These are phyloP conservation scores for Effrenium voratum DNA, from an alignment of 73 alveolate species.

Conservation along the genomic window DNA sequence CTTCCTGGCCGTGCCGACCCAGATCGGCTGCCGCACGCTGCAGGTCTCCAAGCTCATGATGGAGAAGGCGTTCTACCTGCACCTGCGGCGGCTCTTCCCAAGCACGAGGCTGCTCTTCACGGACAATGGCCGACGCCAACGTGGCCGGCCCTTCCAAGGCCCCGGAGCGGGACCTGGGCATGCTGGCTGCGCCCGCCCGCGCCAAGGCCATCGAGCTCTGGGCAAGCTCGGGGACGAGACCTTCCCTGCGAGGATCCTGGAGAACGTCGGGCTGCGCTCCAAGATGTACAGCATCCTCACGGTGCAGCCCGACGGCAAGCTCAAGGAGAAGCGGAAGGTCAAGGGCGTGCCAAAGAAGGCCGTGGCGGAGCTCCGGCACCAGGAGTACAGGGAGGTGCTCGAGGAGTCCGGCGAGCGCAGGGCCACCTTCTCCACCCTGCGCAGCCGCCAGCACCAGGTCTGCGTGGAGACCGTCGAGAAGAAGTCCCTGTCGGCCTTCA, in stretches of 20 bases:
- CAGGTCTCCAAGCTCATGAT: constrained; percentile 1
- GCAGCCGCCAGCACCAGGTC: not conserved
- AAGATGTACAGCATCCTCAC: not conserved
- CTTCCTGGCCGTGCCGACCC: not conserved
- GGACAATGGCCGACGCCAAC: too few relatives aligned
- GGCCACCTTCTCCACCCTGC: not conserved
- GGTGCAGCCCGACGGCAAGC: not conserved
- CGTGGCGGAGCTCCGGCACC: constrained; percentile 6
- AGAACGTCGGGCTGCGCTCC: not conserved
- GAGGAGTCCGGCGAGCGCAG: not conserved
- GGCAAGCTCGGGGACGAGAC: too few relatives aligned
- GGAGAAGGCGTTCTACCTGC: not conserved
- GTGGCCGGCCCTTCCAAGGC: too few relatives aligned
- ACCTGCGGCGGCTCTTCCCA: not conserved
- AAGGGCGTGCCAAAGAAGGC: not conserved
- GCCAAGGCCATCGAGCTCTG: too few relatives aligned
- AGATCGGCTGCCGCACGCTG: not conserved
- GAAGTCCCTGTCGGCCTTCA: not conserved
- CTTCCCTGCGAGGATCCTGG: too few relatives aligned
- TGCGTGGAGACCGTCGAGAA: not conserved
- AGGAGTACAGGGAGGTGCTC: not conserved
- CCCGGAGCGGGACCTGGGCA: too few relatives aligned
- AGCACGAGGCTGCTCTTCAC: not conserved
- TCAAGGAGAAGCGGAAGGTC: not conserved
- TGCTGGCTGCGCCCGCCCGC: too few relatives aligned